phyloP scores from a whole-genome alignment of 23 red algal genomes.

The Agarophyton chilense region DNA sequence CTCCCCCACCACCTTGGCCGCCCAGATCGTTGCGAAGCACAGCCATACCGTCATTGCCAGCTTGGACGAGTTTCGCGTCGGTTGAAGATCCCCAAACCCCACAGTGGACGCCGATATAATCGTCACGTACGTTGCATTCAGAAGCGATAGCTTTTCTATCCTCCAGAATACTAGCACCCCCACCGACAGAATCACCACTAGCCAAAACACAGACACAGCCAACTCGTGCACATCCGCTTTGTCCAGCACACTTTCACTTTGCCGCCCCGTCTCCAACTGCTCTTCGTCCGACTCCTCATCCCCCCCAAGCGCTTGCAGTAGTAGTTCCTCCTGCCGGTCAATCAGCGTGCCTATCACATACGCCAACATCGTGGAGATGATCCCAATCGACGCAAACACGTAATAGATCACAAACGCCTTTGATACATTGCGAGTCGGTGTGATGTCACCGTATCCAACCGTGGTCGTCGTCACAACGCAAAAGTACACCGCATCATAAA shows the following conservation, averaged over 20 bases:
- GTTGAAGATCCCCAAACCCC: constrained; percentile 76
- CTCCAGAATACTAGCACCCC: constrained; percentile 40
- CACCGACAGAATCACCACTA: constrained; percentile 30
- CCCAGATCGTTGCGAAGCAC: constrained; percentile 70
- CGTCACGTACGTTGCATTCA: constrained; percentile 71
- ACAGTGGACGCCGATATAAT: constrained; percentile 75
- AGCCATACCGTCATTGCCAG: constrained; percentile 77
- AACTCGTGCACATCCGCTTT: constrained; percentile 27
- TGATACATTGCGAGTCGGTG: constrained; percentile 40
- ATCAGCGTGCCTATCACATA: constrained; percentile 53
- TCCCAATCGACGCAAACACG: constrained; percentile 61
- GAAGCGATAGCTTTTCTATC: constrained; percentile 38
- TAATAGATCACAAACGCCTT: constrained; percentile 75
- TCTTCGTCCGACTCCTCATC: constrained; percentile 41
- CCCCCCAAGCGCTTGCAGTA: constrained; percentile 35
- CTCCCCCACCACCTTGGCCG: constrained; percentile 72
- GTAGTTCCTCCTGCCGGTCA: constrained; percentile 73
- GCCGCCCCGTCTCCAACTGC: not conserved
- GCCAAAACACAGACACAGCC: not conserved
- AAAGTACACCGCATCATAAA: constrained; percentile 66
- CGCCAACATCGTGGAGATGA: constrained; percentile 57
- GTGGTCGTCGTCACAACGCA: constrained; percentile 70
- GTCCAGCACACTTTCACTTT: not conserved
- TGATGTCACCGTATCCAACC: constrained; percentile 87
- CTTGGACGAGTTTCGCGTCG: constrained; percentile 35